phyloP scores from a whole-genome alignment of 2,329 filamentous ascomycete genomes.

The Zasmidium citrigriseum region DNA sequence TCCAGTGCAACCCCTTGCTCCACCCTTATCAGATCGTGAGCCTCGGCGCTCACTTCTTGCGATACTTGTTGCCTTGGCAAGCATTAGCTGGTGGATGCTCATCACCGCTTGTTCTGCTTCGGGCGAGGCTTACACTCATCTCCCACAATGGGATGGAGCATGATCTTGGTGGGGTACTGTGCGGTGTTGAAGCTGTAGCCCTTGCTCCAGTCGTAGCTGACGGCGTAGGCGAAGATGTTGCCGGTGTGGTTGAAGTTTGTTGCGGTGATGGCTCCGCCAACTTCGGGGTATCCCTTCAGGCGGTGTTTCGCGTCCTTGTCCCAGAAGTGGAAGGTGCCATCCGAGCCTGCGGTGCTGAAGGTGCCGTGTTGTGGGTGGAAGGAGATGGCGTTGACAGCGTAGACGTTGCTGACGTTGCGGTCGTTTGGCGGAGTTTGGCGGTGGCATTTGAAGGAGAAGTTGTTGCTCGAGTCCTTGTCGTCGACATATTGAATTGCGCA shows the following conservation, averaged over 20 bases:
- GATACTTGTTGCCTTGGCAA: slow-evolving; percentile 5
- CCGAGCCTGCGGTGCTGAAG: slow-evolving; percentile 94
- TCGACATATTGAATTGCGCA: slow-evolving; percentile 99
- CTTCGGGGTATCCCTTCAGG: slow-evolving; percentile 64
- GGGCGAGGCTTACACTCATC: slow-evolving; percentile 55
- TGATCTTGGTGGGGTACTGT: slow-evolving; percentile 51
- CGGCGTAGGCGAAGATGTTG: slow-evolving; percentile 62
- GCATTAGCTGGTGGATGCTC: slow-evolving; percentile 1
- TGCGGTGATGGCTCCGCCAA: slow-evolving; percentile 76
- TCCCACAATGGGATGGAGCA: slow-evolving; percentile 49
- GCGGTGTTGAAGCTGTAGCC: slow-evolving; percentile 83
- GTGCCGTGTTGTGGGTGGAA: slow-evolving; percentile 97
- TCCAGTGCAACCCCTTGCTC: no score
- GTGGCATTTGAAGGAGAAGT: slow-evolving; percentile 99
- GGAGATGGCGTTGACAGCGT: slow-evolving; percentile 93
- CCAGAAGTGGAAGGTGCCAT: slow-evolving; percentile 97
- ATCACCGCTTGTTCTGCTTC: slow-evolving; percentile 49
- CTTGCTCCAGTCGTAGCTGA: slow-evolving; percentile 98
- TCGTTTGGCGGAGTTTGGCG: slow-evolving; percentile 69
- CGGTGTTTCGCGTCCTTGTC: slow-evolving; percentile 64
- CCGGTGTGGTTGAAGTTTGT: slow-evolving; percentile 91
- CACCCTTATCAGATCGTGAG: neutral
- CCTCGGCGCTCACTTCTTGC: slow-evolving; percentile 1
- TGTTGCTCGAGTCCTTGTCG: slow-evolving; percentile 79
- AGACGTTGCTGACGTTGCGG: slow-evolving; percentile 79